Percentiles rank a stretch among this genome's conserved stretches.
Evolutionary conservation across 495 filamentous ascomycete genomes (phyloP).

Genomic region (Neurospora discreta): DNA sequence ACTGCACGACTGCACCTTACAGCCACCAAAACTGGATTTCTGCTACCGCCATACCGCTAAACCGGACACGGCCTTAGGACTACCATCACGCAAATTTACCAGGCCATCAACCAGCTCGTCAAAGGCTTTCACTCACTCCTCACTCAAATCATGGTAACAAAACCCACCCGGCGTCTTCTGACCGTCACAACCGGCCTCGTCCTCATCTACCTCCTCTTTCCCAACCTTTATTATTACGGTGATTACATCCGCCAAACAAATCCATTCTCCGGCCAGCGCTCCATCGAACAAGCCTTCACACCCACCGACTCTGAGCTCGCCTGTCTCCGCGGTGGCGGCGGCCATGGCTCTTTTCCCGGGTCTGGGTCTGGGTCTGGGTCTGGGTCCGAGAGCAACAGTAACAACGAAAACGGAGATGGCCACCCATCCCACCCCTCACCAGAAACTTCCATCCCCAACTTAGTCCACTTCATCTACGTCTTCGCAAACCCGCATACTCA

Average conservation of each 20-base stretch:
- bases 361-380: no score
- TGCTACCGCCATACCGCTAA: no score
- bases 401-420: neutral
- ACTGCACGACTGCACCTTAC: no score
- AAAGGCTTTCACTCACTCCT: neutral
- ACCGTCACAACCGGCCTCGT: slow-evolving; percentile 15
- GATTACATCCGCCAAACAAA: slow-evolving; percentile 29
- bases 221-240: slow-evolving; percentile 20
- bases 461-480: slow-evolving; percentile 37
- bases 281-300: slow-evolving; percentile 27
- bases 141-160: neutral
- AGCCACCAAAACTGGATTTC: no score
- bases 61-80: no score
- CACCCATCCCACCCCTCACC: neutral
- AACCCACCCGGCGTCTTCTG: slow-evolving; percentile 6
- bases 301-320: slow-evolving; percentile 25
- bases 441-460: slow-evolving; percentile 22
- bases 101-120: no score
- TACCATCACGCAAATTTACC: no score
- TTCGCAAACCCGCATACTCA: slow-evolving; percentile 28
- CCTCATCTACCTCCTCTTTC: slow-evolving; percentile 15
- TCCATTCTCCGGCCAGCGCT: slow-evolving; percentile 30
- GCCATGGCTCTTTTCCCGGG: slow-evolving; percentile 4
- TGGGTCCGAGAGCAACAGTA: neutral
- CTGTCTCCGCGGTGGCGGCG: slow-evolving; percentile 18